These are phyloP conservation scores for Cytospora piceae DNA, from an alignment of 2,329 filamentous ascomycete species.

Conservation along the genomic window DNA sequence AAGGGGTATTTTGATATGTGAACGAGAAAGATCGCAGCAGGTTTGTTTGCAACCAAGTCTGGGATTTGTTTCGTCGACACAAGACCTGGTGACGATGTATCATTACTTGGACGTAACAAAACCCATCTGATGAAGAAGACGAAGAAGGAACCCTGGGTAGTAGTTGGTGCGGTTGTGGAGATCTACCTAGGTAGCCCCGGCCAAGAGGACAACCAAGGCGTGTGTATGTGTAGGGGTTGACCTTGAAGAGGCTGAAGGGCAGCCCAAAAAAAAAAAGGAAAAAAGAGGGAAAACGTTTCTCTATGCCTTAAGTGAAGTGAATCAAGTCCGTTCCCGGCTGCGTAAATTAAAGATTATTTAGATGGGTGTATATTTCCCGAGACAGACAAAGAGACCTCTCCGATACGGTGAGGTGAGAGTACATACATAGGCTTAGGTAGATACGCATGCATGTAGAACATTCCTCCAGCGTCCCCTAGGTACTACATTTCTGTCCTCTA, in stretches of 20 bases:
- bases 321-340: not conserved
- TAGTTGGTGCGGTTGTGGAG: constrained; percentile 5
- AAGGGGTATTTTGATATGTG: not conserved
- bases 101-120: not conserved
- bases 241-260: constrained; percentile 11
- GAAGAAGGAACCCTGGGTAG: not conserved
- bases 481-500: too few relatives aligned
- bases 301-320: not conserved
- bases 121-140: not conserved
- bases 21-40: not conserved
- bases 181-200: constrained; percentile 16
- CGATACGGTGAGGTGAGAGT: not conserved
- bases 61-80: not conserved
- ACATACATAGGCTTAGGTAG: not conserved
- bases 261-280: not conserved
- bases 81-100: not conserved
- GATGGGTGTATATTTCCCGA: not conserved
- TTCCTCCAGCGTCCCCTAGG: too few relatives aligned
- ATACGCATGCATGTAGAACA: too few relatives aligned
- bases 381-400: not conserved
- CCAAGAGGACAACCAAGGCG: constrained; percentile 9
- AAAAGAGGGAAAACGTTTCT: not conserved
- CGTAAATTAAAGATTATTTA: too few relatives aligned
- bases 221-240: constrained; percentile 7
- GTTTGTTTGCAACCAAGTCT: not conserved